Conservation (phyloP, 805 yeast species). For the Scheffersomyces ergatensis region DNA sequence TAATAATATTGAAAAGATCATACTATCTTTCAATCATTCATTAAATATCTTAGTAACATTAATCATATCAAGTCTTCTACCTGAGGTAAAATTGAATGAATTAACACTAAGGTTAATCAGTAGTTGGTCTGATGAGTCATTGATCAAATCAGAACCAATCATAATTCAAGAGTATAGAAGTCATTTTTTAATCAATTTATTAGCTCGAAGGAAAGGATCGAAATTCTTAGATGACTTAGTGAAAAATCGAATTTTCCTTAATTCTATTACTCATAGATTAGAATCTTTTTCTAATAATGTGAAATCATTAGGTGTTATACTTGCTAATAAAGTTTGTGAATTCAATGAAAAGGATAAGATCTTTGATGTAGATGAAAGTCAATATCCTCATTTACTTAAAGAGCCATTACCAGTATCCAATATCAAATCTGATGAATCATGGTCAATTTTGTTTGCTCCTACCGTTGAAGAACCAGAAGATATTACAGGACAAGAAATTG, state of each 20-base stretch:
- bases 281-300: constrained; percentile 44
- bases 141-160: constrained; percentile 39
- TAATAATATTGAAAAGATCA: constrained; percentile 4
- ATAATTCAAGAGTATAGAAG: constrained; percentile 48
- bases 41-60: constrained; percentile 17
- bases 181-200: constrained; percentile 39
- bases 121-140: constrained; percentile 23
- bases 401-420: constrained; percentile 6
- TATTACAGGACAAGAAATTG: not conserved
- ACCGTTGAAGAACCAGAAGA: constrained; percentile 13
- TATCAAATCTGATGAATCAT: constrained; percentile 12
- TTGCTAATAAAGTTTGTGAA: constrained; percentile 52
- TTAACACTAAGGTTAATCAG: constrained; percentile 7
- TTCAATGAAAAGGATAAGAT: constrained; percentile 25
- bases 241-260: constrained; percentile 38
- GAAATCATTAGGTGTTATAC: constrained; percentile 52
- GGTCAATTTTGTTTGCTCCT: constrained; percentile 17
- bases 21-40: constrained; percentile 15
- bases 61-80: constrained; percentile 5
- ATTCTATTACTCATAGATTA: constrained; percentile 54
- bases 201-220: constrained; percentile 12
- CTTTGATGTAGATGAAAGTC: constrained; percentile 26
- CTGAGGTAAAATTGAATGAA: constrained; percentile 1
- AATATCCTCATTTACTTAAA: constrained; percentile 20
- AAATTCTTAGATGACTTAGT: constrained; percentile 27